Base-by-base conservation (phyloP, 805 yeast species). In the Cyberlindnera saturnus region DNA sequence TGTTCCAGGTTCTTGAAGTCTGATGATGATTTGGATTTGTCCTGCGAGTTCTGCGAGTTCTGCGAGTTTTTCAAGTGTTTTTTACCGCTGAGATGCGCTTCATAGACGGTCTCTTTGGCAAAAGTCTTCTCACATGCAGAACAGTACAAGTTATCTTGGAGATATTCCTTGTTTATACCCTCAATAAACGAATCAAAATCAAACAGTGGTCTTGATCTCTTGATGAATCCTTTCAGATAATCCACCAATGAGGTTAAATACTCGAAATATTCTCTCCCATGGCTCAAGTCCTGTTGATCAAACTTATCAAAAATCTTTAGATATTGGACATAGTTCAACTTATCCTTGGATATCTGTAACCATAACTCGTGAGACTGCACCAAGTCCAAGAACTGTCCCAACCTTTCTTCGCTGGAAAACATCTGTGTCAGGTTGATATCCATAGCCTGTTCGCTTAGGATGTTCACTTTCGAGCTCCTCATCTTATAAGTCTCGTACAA, bases 71-170 rank as follows among this genome's bases (percentile, higher is more conserved):
- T 82, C 44, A 70, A 64, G 58, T 91, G 97, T 52, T 81, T 82
- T 57, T 84, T 86, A 1, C 96, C 95, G 1, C 54, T 46, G 20
- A 87, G 61, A 67, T 91, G 97, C 3, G 75, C 80, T 4, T 73
- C 62, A 57, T 69, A 89, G 0, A 86, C 93, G 0, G 88, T 64
- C 23, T 65, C 65, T 41, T 82, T 82, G 13, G 84, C 65, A 57
- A 86, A 89, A 16, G 54, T 44, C 55, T 77, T 83, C 26, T 74
- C 69, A 58, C 97, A 91, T 0, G 74, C 71, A 5, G 61, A 49
- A 58, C 97, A 91, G 50, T 61, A 83, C 1, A 75, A 45, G 20
- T 61, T 63, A 3, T 50, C 46, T 45, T 56, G 3, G 32, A 50
- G 41, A 33, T 58, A 40, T 42, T 55, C 39, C 32, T 43, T 17